These are phyloP conservation scores for Russula ochroleuca DNA, from an alignment of 768 basidiomycete species.

Conservation along the genomic window DNA sequence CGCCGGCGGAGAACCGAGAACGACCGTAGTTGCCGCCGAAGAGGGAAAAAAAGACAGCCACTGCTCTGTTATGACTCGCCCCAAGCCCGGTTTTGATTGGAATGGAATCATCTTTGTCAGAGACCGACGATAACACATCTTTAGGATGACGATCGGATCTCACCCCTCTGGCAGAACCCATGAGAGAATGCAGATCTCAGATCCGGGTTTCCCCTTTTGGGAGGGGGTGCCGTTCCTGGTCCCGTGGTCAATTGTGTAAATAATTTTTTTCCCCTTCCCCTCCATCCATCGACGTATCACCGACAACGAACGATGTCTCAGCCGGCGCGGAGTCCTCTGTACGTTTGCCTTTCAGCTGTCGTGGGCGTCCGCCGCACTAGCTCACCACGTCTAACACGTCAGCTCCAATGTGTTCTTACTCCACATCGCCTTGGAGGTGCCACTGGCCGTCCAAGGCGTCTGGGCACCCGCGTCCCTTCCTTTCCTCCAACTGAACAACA, in stretches of 20 bases:
- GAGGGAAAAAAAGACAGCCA: neutral
- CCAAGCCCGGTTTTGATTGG: neutral
- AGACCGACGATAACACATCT: constrained; percentile 5
- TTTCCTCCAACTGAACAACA: constrained; percentile 79
- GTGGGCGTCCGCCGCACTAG: neutral
- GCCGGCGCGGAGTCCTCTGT: constrained; percentile 28
- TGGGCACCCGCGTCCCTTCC: constrained; percentile 59
- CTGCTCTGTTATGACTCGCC: neutral
- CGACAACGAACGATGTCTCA: constrained; percentile 27
- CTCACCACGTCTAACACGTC: constrained; percentile 7
- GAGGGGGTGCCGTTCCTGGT: constrained; percentile 8
- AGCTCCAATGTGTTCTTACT: constrained; percentile 71
- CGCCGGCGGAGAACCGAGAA: neutral
- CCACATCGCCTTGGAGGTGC: constrained; percentile 75
- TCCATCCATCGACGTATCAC: neutral
- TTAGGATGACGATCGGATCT: constrained; percentile 22
- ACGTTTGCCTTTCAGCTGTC: constrained; percentile 1
- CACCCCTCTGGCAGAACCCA: neutral
- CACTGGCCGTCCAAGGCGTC: constrained; percentile 72
- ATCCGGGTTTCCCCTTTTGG: neutral
- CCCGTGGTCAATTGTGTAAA: neutral
- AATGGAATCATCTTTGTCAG: constrained; percentile 13
- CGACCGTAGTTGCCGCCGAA: constrained; percentile 3
- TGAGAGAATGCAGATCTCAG: constrained; percentile 13
- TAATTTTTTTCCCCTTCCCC: neutral